Percentiles rank a stretch among this genome's conserved stretches.
Evolutionary conservation across 495 filamentous ascomycete genomes (phyloP).

Genomic region (Tuber aestivum): DNA sequence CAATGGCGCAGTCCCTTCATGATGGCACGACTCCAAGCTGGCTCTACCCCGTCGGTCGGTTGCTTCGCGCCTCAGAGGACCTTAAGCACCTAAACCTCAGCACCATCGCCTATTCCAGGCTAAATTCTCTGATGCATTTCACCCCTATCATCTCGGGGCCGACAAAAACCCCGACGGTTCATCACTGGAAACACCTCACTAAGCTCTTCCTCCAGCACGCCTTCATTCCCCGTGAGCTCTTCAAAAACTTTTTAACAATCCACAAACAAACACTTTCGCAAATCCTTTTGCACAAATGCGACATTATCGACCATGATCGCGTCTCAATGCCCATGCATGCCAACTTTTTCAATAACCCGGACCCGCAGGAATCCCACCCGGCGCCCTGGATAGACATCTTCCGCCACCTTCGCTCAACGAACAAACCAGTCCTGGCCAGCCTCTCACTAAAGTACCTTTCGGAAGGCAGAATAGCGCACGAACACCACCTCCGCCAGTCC

Average conservation of each 20-base stretch:
- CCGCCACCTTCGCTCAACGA: not conserved
- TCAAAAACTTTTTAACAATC: not conserved
- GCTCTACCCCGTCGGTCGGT: conserved; percentile 1
- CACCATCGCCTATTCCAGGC: not conserved
- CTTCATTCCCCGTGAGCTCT: conserved; percentile 1
- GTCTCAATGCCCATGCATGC: not conserved
- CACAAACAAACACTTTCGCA: not conserved
- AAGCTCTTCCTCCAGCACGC: not conserved
- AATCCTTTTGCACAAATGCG: not conserved
- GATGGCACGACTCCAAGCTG: not conserved
- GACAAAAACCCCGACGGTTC: not conserved
- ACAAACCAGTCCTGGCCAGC: not conserved
- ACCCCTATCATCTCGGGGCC: not conserved
- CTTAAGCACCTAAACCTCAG: not conserved
- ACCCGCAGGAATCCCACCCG: not conserved
- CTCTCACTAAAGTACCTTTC: not conserved
- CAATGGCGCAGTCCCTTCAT: conserved; percentile 1
- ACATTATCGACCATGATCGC: not conserved
- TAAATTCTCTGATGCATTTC: not conserved
- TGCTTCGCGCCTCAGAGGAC: not conserved
- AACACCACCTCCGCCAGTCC: not conserved
- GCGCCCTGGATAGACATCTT: not conserved
- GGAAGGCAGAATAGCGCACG: not conserved
- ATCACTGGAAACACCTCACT: not conserved
- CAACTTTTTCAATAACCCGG: not conserved